A percentile compares a stretch with the other conserved stretches of the same genome.
Evolutionary conservation across 2,329 filamentous ascomycete genomes (phyloP).

Genomic region (Berkeleyomyces rouxiae): DNA sequence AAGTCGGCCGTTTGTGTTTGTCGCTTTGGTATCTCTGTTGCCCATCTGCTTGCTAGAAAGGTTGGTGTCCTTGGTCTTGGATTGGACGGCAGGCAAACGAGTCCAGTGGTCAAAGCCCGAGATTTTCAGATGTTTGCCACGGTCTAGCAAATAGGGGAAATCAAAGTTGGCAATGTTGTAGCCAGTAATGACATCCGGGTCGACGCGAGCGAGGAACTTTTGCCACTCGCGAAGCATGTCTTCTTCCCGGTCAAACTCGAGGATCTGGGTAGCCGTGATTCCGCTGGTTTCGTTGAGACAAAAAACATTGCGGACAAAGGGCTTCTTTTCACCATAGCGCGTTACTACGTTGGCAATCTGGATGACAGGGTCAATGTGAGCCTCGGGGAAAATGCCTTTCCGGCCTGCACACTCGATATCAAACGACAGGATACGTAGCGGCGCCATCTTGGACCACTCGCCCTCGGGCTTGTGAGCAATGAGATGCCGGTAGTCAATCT

Average conservation of each 20-base stretch:
- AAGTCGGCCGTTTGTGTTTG: conserved; percentile 84
- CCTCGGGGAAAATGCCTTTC: conserved; percentile 93
- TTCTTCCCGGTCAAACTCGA: conserved; percentile 66
- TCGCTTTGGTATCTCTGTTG: conserved; percentile 82
- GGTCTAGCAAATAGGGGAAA: conserved; percentile 85
- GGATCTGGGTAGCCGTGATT: conserved; percentile 87
- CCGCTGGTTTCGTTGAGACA: conserved; percentile 81
- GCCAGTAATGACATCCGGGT: conserved; percentile 93
- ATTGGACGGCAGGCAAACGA: conserved; percentile 53
- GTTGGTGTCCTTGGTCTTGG: conserved; percentile 60
- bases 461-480: conserved; percentile 78
- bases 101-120: conserved; percentile 74
- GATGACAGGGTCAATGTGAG: conserved; percentile 82
- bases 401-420: conserved; percentile 98
- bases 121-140: conserved; percentile 71
- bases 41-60: conserved; percentile 98
- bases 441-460: conserved; percentile 97
- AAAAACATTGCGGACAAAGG: conserved; percentile 92
- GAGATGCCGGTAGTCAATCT: conserved; percentile 65
- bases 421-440: conserved; percentile 80
- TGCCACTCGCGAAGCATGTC: conserved; percentile 90
- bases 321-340: conserved; percentile 83
- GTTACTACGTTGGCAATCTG: conserved; percentile 97
- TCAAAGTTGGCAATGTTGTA: conserved; percentile 99
- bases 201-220: conserved; percentile 73